Evolutionary conservation across 768 basidiomycete genomes (phyloP), one percentile per base, ranked within the genome.

Genomic region (Lactarius vividus): DNA sequence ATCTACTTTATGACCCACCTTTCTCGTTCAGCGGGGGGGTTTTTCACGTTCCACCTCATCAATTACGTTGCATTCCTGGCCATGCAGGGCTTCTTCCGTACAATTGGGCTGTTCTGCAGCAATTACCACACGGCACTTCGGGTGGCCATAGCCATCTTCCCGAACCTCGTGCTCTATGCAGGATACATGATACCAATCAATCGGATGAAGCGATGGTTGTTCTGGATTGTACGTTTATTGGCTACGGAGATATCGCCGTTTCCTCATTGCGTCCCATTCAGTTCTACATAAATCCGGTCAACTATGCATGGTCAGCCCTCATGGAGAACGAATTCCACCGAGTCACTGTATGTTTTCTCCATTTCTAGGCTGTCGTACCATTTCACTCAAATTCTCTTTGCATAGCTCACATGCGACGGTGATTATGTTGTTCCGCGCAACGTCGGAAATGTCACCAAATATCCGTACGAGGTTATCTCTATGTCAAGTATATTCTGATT

Each of bases 261-360:
- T 44, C 29, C 64, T 28, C 20, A 53, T 35, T 26, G 31, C 26
- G n/a, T 63, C 7, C n/a, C 31, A 49, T 81, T 81, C 84, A 86
- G 87, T 91, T 83, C 78, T 94, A 94, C 76, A 74, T 93, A 67
- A 89, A 95, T 73, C 94, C 94, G 0, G 9, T 70, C 3, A 42
- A 29, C 31, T 69, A 69, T 55, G 87, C 84, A 0, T 94, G 90
- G 83, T 84, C 88, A 67, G 87, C 84, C 2, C 79, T 83, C 52
- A 89, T 96, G 87, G 86, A 89, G 75, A 96, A 95, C 73, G 94
- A 96, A 74, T 94, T 96, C 76, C 83, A 80, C 80, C 83, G 84
- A 13, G 84, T 87, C 58, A 54, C 59, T 18, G 69, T 70, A 69
- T 13, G 67, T 59, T 10, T 52, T 15, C 35, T 9, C 26, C 39